Evolutionary conservation across 345 rosid genomes (phyloP).

Genomic region (Syzygium aromaticum): DNA sequence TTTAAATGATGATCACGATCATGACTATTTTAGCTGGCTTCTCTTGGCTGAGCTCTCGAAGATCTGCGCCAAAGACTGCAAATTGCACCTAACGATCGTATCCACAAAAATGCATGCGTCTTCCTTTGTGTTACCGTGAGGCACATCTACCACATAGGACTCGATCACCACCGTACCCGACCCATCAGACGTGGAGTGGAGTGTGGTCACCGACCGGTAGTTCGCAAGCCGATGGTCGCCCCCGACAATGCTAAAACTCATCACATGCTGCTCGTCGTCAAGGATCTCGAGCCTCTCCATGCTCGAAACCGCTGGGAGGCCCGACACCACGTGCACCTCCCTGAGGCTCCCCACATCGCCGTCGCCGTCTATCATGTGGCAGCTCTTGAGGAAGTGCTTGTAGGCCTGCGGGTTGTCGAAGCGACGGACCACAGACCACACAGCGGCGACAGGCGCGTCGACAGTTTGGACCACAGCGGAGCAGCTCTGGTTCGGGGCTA

Average conservation of each 20-base stretch:
- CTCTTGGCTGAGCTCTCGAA: constrained; percentile 13
- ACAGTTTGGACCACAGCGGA: constrained; percentile 51
- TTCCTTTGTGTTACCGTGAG: constrained; percentile 68
- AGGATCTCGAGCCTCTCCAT: constrained; percentile 78
- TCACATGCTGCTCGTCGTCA: constrained; percentile 66
- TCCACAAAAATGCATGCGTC: constrained; percentile 71
- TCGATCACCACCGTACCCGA: constrained; percentile 57
- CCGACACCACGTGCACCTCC: constrained; percentile 73
- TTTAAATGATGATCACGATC: neutral
- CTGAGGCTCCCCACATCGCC: constrained; percentile 69
- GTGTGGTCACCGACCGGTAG: constrained; percentile 76
- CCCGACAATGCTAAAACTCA: constrained; percentile 79
- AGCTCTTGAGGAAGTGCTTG: constrained; percentile 71
- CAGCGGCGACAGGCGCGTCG: constrained; percentile 51
- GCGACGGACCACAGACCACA: constrained; percentile 78
- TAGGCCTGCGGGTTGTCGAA: constrained; percentile 82
- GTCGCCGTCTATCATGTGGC: constrained; percentile 60
- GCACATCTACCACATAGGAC: constrained; percentile 83
- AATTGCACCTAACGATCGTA: constrained; percentile 82
- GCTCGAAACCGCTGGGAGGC: constrained; percentile 79
- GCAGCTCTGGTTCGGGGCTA: constrained; percentile 57
- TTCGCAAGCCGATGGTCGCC: constrained; percentile 77
- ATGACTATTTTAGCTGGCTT: neutral
- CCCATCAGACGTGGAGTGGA: constrained; percentile 39
- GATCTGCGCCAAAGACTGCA: constrained; percentile 69